phyloP scores from a whole-genome alignment of 2,329 filamentous ascomycete genomes.

The Fusarium miscanthi region DNA sequence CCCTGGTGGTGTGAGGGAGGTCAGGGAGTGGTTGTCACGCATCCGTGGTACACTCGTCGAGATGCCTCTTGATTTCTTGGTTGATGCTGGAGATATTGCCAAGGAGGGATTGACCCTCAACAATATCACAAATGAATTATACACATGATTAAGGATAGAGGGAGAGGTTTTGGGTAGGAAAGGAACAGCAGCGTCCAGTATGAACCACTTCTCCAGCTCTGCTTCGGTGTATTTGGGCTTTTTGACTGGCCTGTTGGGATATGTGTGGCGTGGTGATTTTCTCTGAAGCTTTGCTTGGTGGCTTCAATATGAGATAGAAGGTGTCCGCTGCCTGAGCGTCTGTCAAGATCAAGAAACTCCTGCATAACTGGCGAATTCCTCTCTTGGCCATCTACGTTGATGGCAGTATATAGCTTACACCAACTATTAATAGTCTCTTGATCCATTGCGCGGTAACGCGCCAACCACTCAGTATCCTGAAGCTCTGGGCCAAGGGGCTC shows the following conservation, averaged over 20 bases:
- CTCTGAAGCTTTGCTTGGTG: not conserved
- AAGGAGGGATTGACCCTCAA: constrained; percentile 82
- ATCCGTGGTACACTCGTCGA: constrained; percentile 81
- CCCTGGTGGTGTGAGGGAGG: constrained; percentile 74
- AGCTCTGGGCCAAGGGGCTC: not conserved
- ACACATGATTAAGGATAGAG: constrained; percentile 60
- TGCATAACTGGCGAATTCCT: not conserved
- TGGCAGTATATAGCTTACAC: not conserved
- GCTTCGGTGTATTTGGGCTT: too few species aligned
- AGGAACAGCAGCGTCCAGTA: not conserved
- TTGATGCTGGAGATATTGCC: constrained; percentile 80
- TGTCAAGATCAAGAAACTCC: rapidly evolving
- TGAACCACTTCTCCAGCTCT: not conserved
- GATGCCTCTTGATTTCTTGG: constrained; percentile 93
- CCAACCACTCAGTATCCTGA: not conserved
- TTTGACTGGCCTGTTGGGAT: not conserved
- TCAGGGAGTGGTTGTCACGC: constrained; percentile 75
- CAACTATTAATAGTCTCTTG: not conserved
- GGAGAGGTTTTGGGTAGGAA: not conserved
- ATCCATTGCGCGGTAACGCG: not conserved
- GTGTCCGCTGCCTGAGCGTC: not conserved
- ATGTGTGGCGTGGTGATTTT: not conserved
- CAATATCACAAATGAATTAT: constrained; percentile 76
- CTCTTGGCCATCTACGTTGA: not conserved
- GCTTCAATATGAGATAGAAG: not conserved